phyloP scores from a whole-genome alignment of 163 green algal genomes.

The Scenedesmus sp. region DNA sequence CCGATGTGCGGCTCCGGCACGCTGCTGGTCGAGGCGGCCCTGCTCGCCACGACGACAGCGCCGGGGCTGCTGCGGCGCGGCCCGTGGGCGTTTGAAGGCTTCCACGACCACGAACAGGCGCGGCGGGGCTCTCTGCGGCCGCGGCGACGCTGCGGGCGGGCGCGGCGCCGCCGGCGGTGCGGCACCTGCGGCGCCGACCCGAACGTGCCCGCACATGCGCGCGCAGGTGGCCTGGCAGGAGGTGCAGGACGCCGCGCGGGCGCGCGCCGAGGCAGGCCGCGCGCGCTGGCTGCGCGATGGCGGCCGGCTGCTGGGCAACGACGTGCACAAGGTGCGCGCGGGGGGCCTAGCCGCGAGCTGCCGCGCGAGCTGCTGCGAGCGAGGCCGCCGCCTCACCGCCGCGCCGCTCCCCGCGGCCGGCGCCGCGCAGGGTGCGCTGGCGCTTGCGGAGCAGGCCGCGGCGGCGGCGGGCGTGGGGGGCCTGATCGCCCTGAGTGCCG shows the following conservation, averaged over 20 bases:
- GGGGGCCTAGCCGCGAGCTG: conserved; percentile 1
- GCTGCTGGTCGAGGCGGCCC: conserved; percentile 90
- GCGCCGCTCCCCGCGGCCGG: neutral
- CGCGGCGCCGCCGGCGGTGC: too few species aligned
- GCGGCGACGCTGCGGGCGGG: neutral
- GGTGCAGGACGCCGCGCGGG: conserved; percentile 19
- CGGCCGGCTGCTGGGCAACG: conserved; percentile 64
- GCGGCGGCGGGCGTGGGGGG: conserved; percentile 58
- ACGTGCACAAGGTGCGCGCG: conserved; percentile 58
- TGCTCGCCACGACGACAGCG: conserved; percentile 56
- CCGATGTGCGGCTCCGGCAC: conserved; percentile 96
- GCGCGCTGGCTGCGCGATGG: conserved; percentile 2
- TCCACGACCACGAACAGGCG: conserved; percentile 22
- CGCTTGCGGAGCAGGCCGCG: conserved; percentile 66
- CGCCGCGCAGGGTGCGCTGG: conserved; percentile 63
- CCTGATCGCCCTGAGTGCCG: conserved; percentile 59
- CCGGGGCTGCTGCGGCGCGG: conserved; percentile 12
- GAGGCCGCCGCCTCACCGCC: neutral
- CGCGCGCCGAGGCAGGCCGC: conserved; percentile 6
- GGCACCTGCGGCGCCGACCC: neutral
- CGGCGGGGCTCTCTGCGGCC: neutral
- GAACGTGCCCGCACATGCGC: neutral
- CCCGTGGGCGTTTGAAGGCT: conserved; percentile 29
- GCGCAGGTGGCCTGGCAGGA: conserved; percentile 21
- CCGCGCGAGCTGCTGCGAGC: neutral